A percentile compares a stretch with the other conserved stretches of the same genome.
These are phyloP conservation scores for Diaporthe eres DNA, from an alignment of 2,329 filamentous ascomycete species.

Conservation along the genomic window DNA sequence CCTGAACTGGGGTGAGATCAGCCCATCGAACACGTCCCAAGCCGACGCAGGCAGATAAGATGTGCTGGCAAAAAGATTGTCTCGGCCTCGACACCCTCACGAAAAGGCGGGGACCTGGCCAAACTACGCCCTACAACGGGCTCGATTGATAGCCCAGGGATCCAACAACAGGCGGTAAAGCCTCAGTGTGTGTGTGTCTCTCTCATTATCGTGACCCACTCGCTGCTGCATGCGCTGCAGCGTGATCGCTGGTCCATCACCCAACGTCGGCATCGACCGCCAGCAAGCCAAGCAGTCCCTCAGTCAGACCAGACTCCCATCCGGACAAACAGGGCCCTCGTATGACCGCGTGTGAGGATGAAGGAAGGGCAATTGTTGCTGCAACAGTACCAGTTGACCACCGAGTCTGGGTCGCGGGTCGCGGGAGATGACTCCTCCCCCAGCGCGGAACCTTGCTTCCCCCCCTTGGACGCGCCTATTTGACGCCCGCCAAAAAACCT, in stretches of 20 bases:
- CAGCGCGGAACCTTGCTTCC: slow-evolving; percentile 9
- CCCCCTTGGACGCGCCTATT: slow-evolving; percentile 22
- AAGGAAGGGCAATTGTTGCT: neutral
- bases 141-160: neutral
- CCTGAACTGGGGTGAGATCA: slow-evolving; percentile 10
- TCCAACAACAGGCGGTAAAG: slow-evolving; percentile 11
- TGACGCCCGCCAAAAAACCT: slow-evolving; percentile 21
- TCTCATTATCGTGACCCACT: slow-evolving; percentile 15
- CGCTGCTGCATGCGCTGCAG: slow-evolving; percentile 13
- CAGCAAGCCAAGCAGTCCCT: neutral
- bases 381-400: slow-evolving; percentile 12
- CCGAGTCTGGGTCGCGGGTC: neutral
- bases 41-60: slow-evolving; percentile 1
- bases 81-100: slow-evolving; percentile 37
- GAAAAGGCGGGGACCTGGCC: slow-evolving; percentile 23
- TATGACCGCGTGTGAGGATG: slow-evolving; percentile 15
- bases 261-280: slow-evolving; percentile 8
- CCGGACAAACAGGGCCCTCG: slow-evolving; percentile 5
- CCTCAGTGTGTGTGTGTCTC: neutral
- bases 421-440: slow-evolving; percentile 15
- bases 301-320: neutral
- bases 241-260: slow-evolving; percentile 16
- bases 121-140: slow-evolving; percentile 2
- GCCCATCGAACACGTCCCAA: slow-evolving; percentile 18
- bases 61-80: slow-evolving; percentile 38